phyloP scores from a whole-genome alignment of 2,329 filamentous ascomycete genomes.

The Aspergillus proliferans region DNA sequence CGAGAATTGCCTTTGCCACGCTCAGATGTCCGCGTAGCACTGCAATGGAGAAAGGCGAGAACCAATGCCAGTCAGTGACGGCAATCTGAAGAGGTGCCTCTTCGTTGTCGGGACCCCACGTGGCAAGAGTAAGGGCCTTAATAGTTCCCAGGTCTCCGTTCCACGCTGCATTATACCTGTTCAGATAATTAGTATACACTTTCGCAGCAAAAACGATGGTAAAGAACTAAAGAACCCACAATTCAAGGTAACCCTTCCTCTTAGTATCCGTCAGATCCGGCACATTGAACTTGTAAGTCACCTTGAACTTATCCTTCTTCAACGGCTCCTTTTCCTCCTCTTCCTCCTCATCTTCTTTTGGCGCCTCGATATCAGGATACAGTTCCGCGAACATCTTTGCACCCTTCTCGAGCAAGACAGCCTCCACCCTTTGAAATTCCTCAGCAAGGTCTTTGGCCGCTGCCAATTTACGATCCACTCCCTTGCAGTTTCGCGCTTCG shows the following conservation, averaged over 20 bases:
- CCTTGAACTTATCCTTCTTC: slow-evolving; percentile 40
- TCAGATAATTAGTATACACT: slow-evolving; percentile 40
- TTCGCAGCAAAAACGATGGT: slow-evolving; percentile 38
- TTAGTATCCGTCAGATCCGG: slow-evolving; percentile 48
- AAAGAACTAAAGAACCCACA: slow-evolving; percentile 48
- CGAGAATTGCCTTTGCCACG: slow-evolving; percentile 60
- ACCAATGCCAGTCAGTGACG: slow-evolving; percentile 45
- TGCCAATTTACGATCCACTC: slow-evolving; percentile 48
- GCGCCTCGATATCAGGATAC: slow-evolving; percentile 43
- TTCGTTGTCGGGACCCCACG: slow-evolving; percentile 41
- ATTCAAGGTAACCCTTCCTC: slow-evolving; percentile 54
- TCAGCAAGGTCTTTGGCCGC: slow-evolving; percentile 48
- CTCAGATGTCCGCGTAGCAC: slow-evolving; percentile 59
- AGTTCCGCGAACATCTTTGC: slow-evolving; percentile 64
- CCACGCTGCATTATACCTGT: slow-evolving; percentile 62
- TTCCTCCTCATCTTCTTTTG: not conserved
- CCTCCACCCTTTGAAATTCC: slow-evolving; percentile 52
- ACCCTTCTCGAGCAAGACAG: slow-evolving; percentile 49
- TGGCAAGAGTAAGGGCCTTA: slow-evolving; percentile 24
- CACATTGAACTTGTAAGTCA: slow-evolving; percentile 47
- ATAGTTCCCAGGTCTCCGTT: slow-evolving; percentile 60
- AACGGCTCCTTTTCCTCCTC: not conserved
- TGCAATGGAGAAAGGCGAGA: slow-evolving; percentile 63
- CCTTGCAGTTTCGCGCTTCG: slow-evolving; percentile 10
- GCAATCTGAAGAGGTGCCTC: slow-evolving; percentile 60